These are phyloP conservation scores for Microthlaspi erraticum DNA, from an alignment of 345 rosid genomes.

Conservation along the genomic window DNA sequence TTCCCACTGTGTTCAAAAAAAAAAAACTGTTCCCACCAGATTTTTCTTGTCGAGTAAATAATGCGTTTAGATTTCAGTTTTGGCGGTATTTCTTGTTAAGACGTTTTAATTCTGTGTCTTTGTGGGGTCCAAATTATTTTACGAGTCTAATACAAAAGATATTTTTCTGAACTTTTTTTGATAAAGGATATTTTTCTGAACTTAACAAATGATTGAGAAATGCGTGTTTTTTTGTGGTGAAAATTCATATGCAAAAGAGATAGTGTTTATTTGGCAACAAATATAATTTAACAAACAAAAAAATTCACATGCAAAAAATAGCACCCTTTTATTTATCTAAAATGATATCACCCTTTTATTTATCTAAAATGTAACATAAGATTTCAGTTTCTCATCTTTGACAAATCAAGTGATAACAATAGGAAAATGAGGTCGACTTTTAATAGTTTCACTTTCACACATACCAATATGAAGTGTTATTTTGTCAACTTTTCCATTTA, in stretches of 20 bases:
- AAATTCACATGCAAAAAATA: no score
- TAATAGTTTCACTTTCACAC: no score
- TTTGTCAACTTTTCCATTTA: no score
- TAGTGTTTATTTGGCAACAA: no score
- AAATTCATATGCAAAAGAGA: not conserved
- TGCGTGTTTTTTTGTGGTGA: not conserved
- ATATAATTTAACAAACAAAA: no score
- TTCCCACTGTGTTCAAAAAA: no score
- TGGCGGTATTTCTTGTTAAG: slow-evolving; percentile 7
- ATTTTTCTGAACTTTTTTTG: no score
- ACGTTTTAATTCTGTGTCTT: not conserved
- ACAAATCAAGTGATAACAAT: not conserved
- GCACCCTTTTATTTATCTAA: no score
- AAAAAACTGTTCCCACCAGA: slow-evolving; percentile 35
- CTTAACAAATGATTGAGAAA: not conserved
- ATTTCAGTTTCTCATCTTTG: not conserved
- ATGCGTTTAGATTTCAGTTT: not conserved
- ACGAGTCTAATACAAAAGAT: not conserved
- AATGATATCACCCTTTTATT: not conserved
- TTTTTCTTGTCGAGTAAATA: not conserved
- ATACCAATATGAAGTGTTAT: no score
- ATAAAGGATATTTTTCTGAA: no score
- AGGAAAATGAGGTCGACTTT: no score
- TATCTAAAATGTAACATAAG: not conserved
- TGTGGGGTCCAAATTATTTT: not conserved